phyloP scores from a whole-genome alignment of 2,329 filamentous ascomycete species.

The Microdochium paspali region DNA sequence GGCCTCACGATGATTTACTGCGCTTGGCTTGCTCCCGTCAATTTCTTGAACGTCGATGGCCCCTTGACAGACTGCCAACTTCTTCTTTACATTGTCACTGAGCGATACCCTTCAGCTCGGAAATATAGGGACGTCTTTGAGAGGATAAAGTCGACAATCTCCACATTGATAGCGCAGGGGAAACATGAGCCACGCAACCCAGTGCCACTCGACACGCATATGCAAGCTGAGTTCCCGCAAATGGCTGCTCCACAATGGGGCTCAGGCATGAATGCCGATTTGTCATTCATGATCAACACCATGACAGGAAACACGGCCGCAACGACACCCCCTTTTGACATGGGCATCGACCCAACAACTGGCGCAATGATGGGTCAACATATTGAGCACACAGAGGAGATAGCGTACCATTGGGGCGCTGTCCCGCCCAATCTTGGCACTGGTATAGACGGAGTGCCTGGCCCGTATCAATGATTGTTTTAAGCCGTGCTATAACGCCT shows the following conservation, averaged over 20 bases:
- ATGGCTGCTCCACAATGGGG: slow-evolving; percentile 8
- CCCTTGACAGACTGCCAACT: slow-evolving; percentile 18
- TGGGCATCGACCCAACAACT: not conserved
- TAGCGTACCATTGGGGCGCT: not conserved
- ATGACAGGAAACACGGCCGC: slow-evolving; percentile 13
- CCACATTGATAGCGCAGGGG: slow-evolving; percentile 15
- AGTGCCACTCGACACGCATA: slow-evolving; percentile 12
- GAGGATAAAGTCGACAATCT: slow-evolving; percentile 17
- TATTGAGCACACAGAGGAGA: not conserved
- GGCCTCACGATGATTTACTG: slow-evolving; percentile 18
- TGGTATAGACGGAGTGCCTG: not conserved
- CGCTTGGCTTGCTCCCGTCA: slow-evolving; percentile 15
- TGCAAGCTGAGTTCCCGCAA: slow-evolving; percentile 5
- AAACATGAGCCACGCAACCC: slow-evolving; percentile 18
- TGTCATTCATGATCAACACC: slow-evolving; percentile 18
- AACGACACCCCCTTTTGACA: not conserved
- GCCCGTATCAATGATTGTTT: not conserved
- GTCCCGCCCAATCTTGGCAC: not conserved
- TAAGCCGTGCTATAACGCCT: too few species aligned
- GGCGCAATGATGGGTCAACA: not conserved
- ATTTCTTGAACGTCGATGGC: slow-evolving; percentile 12
- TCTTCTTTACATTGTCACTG: slow-evolving; percentile 19
- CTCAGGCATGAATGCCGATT: slow-evolving; percentile 13
- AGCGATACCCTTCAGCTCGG: slow-evolving; percentile 19
- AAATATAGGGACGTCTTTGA: slow-evolving; percentile 22